Evolutionary conservation across 768 basidiomycete species (phyloP), one percentile per base, ranked within the genome.

Genomic region (Lactarius sp.): DNA sequence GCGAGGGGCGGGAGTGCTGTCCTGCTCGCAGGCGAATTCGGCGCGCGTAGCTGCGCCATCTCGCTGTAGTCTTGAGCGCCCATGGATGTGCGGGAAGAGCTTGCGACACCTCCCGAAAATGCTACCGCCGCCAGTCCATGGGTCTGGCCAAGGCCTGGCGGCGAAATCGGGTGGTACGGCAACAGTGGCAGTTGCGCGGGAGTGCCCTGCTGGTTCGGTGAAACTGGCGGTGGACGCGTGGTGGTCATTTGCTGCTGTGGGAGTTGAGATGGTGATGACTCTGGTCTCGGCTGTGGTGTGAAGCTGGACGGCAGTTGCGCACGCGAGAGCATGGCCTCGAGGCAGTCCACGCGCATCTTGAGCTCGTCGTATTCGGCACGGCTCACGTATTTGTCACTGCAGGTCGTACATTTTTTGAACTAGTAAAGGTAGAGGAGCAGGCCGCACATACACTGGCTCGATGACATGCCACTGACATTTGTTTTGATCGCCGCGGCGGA

Each of bases 381-480:
- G 42, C 85, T 86, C 61, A 91, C 88, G 73, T 90, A 90, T 75
- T 90, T 92, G 74, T 92, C 90, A 65, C 87, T 88, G 69, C 34
- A 61, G 47, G 52, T 59, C 59, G 65, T 61, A 57, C 58, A 56
- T 34, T 34, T 50, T 41, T 50, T n/a, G 13, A 47, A 57, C 51
- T 41, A 22, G 31, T 39, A 54, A 18, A 22, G 44, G 56, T 52
- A 50, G 34, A 49, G 47, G 54, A 59, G 58, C 51, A 3, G 73
- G 62, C 66, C 66, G 65, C 62, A 78, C 88, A 76, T 77, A 92
- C 87, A 86, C 82, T 46, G 90, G 87, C 74, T 92, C 90, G 56
- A 92, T 80, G 62, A 87, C 82, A 72, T 87, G 84, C 91, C 91
- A 94, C 70, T 88, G 85, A 71, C 91, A 93, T 72, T 86, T 88